Conservation (phyloP, 306 rosid genomes). For the Urtica urens region DNA sequence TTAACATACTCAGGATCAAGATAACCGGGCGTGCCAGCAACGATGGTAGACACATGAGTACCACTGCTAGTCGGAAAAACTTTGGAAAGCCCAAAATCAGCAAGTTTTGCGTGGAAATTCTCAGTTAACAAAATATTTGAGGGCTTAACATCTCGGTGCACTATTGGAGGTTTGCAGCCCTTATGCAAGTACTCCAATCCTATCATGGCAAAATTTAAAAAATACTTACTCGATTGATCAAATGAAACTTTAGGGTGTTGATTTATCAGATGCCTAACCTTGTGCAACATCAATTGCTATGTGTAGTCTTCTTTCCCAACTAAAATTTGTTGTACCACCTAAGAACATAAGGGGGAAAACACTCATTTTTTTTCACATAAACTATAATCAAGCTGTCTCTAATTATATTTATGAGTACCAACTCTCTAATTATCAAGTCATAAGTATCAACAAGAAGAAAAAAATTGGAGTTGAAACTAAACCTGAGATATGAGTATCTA, state of each 20-base stretch:
- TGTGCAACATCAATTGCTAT: slow-evolving; percentile 8
- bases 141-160: slow-evolving; percentile 28
- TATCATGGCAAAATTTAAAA: slow-evolving; percentile 6
- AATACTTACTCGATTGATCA: neutral
- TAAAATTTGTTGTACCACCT: neutral
- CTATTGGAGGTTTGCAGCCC: slow-evolving; percentile 28
- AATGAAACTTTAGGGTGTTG: too few relatives aligned
- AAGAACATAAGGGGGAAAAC: too few relatives aligned
- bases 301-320: slow-evolving; percentile 10
- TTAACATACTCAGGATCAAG: slow-evolving; percentile 23
- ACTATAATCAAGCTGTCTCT: too few relatives aligned
- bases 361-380: too few relatives aligned
- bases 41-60: slow-evolving; percentile 13
- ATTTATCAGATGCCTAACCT: neutral
- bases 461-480: too few relatives aligned
- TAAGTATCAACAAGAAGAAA: too few relatives aligned
- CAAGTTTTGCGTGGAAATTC: slow-evolving; percentile 26
- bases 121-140: slow-evolving; percentile 25
- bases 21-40: slow-evolving; percentile 25
- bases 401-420: too few relatives aligned
- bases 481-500: slow-evolving; percentile 29
- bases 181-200: slow-evolving; percentile 35
- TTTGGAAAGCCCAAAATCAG: slow-evolving; percentile 30
- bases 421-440: too few relatives aligned
- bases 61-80: slow-evolving; percentile 17